phyloP scores from a whole-genome alignment of 768 basidiomycete species.

The Leccinum subgranulosum region DNA sequence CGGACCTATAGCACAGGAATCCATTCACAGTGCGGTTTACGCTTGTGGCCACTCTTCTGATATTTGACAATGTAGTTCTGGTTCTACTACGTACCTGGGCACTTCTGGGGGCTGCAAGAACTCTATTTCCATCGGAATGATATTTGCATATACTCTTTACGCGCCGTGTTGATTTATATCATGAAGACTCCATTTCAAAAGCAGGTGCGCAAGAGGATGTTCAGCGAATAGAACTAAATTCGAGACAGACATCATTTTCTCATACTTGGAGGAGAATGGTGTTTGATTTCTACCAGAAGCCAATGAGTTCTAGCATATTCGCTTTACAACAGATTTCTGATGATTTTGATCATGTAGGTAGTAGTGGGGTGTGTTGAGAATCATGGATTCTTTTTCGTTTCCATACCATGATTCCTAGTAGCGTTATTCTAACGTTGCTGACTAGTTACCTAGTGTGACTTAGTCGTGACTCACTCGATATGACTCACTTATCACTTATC shows the following conservation, averaged over 20 bases:
- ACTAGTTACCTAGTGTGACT: too few relatives aligned
- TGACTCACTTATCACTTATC: too few relatives aligned
- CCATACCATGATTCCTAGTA: too few relatives aligned
- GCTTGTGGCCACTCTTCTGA: too few relatives aligned
- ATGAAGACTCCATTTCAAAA: background rate
- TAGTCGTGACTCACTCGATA: too few relatives aligned
- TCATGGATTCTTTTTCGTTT: too few relatives aligned
- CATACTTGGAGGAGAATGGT: background rate
- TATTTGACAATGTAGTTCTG: background rate
- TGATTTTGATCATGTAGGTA: background rate
- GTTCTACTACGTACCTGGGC: constrained; percentile 17
- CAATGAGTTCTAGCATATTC: background rate
- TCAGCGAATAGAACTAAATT: background rate
- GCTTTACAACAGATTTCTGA: background rate
- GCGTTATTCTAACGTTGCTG: too few relatives aligned
- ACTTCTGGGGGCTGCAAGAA: constrained; percentile 14
- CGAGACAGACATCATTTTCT: background rate
- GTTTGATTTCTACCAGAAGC: background rate
- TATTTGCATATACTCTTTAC: constrained; percentile 9
- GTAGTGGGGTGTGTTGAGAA: background rate
- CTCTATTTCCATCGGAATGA: background rate
- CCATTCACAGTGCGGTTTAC: constrained; percentile 8
- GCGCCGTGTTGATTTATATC: background rate
- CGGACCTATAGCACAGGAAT: constrained; percentile 1
- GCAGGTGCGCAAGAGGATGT: background rate